Evolutionary conservation across 371 early-diverging fungal genomes (phyloP), one percentile per base, ranked within the genome.

Genomic region (Mucor velutinosus): DNA sequence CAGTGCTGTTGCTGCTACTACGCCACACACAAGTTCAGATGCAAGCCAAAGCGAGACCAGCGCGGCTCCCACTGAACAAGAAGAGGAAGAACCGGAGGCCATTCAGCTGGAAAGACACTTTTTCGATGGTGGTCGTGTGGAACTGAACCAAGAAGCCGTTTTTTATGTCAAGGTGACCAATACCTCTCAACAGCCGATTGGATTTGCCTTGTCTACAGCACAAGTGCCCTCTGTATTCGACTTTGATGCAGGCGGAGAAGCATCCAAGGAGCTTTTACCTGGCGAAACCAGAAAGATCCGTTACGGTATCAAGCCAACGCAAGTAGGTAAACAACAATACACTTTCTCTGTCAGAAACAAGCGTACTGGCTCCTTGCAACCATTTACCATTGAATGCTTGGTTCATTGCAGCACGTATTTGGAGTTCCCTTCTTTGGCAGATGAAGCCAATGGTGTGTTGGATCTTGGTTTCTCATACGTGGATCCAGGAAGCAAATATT

Each of bases 401-500:
- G 89, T 83, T 33, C 91, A 81, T 64, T 78, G 75, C 15, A 67
- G 66, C 12, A 81, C 69, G 37, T 94, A 93, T 66, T 67, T 94
- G 17, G 70, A 73, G 4, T 93, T 94, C 60, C 91, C 91, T 30
- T 85, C 86, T 0, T 67, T 90, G 29, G 83, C 83, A 7, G 86
- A 84, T 45, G 84, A 85, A 61, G 71, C 71, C 0, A 76, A 84
- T 4, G 81, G 82, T 66, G 90, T 89, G 29, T 69, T 93, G 56
- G 93, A 95, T 70, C 82, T 94, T 25, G 94, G 94, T 0, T 90
- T 88, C 60, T 94, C 94, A 32, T 95, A 92, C 73, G 88, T 95
- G 1, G 93, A 93, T 70, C 84, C 90, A 3, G 80, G 89, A 14
- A 87, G 85, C 64, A 93, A 92, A 71, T 94, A 88, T 63, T 90